Conservation (phyloP, 768 basidiomycete species). For the Rhizopogon rudus region DNA sequence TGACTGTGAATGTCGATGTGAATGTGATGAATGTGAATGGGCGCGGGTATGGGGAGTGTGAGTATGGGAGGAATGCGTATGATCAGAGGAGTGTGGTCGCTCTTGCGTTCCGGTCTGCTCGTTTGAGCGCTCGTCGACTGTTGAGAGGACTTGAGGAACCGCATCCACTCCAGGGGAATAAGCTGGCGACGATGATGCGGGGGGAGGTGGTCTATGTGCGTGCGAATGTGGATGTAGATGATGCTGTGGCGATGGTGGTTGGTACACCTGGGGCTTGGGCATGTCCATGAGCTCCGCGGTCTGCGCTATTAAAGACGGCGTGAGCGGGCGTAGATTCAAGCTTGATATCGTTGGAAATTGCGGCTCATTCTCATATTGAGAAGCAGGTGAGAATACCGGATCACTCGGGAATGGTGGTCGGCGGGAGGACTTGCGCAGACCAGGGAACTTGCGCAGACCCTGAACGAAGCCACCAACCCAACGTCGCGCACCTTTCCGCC, state of each 20-base stretch:
- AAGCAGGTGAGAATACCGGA: background rate
- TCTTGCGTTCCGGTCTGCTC: background rate
- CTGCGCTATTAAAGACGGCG: conserved; percentile 3
- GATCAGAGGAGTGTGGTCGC: background rate
- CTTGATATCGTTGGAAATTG: background rate
- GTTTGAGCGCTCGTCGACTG: background rate
- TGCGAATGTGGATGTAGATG: background rate
- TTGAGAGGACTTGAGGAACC: background rate
- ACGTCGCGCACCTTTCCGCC: conserved; percentile 6
- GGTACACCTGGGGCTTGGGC: background rate
- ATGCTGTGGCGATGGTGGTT: background rate
- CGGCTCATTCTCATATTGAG: background rate
- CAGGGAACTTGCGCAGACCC: conserved; percentile 27
- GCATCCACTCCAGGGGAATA: background rate
- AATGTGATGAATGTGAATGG: background rate
- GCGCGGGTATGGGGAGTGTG: background rate
- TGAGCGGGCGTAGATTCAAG: conserved; percentile 2
- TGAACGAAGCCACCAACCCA: conserved; percentile 27
- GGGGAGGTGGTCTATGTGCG: background rate
- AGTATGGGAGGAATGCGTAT: background rate
- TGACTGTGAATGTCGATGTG: background rate
- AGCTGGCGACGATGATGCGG: background rate
- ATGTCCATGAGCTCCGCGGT: conserved; percentile 1
- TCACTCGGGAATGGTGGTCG: background rate
- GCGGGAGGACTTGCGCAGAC: background rate